Base-by-base conservation (phyloP, 768 basidiomycete genomes). In the Mycena rebaudengoi region DNA sequence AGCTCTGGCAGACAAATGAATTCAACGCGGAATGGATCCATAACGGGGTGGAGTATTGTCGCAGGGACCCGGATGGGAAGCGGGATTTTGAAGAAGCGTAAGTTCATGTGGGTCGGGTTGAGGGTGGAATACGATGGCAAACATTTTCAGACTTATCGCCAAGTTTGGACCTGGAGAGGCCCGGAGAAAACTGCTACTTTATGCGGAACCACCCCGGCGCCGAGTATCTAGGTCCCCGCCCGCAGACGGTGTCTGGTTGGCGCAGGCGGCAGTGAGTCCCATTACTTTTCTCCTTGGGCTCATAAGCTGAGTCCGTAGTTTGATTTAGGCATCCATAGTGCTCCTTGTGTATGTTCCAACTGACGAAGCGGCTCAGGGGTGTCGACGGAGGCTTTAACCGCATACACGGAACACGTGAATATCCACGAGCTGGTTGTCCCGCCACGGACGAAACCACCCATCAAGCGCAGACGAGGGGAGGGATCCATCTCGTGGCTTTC, bases 1-100 rank as follows among this genome's bases (percentile, higher is more conserved):
- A 45, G 43, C 30, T 32, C 13, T 56, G 54, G 54, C 54, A 44
- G 7, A 35, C 54, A 1, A 56, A 10, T 13, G 54, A 56, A 25
- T 56, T 45, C 41, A 56, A 56, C 30, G 43, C 54, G 21, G 43
- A 56, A 10, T 56, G 54, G 54, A 32, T 56, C 23, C 43, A 56
- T 7, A 56, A 56, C 23, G 54, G 21, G 1, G 43, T 56, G 21
- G 21, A 56, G 7, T 56, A 56, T 26, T 56, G 54, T 44, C 54
- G 54, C 7, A 45, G 20, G 6, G 32, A 56, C 18, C 54, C 54
- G 6, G 43, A 56, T 3, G 54, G 54, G 7, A 56, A 44, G 32
- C 54, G 43, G 5, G 41, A 14, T 0, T 55, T 55, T 33, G 40
- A 55, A 21, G 29, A 5, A 2, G 12, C 2, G 53, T 55, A 18